Percentiles rank a stretch among this genome's conserved stretches.
Evolutionary conservation across 192 early-diverging fungal species (phyloP).

Genomic region (Chytriomyces confervae): DNA sequence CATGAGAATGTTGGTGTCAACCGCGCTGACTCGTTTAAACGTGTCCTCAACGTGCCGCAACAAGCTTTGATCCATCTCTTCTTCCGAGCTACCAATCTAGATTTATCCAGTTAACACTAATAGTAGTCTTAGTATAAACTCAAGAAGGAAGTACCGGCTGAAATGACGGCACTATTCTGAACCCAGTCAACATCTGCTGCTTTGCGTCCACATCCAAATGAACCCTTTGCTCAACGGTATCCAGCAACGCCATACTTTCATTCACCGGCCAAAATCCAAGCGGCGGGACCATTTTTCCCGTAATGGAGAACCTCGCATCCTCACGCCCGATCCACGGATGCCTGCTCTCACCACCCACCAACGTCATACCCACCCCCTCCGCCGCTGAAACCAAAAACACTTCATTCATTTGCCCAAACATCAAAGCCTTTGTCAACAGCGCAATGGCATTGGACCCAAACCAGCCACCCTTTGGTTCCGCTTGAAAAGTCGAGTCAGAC

Average conservation of each 20-base stretch:
- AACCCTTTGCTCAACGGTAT: conserved; percentile 22
- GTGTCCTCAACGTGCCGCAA: conserved; percentile 41
- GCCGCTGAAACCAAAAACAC: conserved; percentile 4
- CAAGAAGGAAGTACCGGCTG: neutral
- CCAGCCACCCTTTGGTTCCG: conserved; percentile 12
- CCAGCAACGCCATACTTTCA: conserved; percentile 2
- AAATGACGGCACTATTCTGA: conserved; percentile 20
- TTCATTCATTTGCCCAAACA: conserved; percentile 29
- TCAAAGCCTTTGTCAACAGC: conserved; percentile 1
- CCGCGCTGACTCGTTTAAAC: conserved; percentile 41
- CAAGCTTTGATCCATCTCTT: conserved; percentile 59
- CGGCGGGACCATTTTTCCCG: neutral
- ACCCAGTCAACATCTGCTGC: conserved; percentile 8
- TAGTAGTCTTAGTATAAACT: neutral
- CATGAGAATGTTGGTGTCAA: conserved; percentile 54
- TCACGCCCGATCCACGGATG: neutral
- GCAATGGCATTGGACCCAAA: conserved; percentile 7
- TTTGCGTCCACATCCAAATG: conserved; percentile 12
- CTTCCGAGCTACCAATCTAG: neutral
- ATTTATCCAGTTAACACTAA: neutral
- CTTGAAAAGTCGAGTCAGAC: conserved; percentile 12
- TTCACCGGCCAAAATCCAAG: conserved; percentile 17
- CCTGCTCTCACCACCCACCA: neutral
- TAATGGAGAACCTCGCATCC: neutral
- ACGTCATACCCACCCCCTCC: neutral